Base-by-base conservation (phyloP, 306 rosid genomes). In the Casuarina glauca region DNA sequence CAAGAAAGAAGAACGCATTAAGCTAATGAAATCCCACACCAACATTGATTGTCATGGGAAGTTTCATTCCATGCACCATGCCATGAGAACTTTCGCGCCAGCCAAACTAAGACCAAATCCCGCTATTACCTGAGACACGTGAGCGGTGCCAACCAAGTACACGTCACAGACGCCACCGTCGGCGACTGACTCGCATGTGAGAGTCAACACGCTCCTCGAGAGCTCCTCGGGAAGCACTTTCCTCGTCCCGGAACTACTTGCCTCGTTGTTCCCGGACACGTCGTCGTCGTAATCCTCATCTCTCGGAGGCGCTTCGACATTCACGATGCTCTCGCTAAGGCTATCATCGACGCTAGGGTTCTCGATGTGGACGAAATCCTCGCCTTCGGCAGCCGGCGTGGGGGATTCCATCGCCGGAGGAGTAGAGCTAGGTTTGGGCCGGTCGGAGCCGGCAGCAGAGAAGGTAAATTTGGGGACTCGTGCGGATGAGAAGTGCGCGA, bases 141-240 rank as follows among this genome's bases (percentile, higher is more conserved):
- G 99, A 55, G 97, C 97, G 20, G 97, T 93, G 69, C 99, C 99
- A 35, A 95, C 96, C 68, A 95, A 41, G 80, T 89, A 87, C 8
- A 95, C 99, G 13, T 95, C 87, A 72, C 99, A 95, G 57, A 91
- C 83, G 48, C 90, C 91, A 55, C 90, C 86, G 16, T 74, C 88
- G 10, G 91, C 88, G 20, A 89, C 10, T 7, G 97, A 88, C 43
- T 93, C 96, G 76, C 99, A 95, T n/a, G 90, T 80, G 78, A 95
- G 88, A 57, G 76, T 67, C 66, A 89, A 7, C 73, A 91, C 93
- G 83, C 91, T 93, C 84, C 86, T 81, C 1, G 89, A 79, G 9
- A 95, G 91, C 70, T 95, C 99, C 58, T 81, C 91, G 16, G 96
- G 96, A 6, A 95, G 96, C 9, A 75, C 80, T 60, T 41, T 76